These are phyloP conservation scores for Cladosporium sp. DNA, from an alignment of 2,329 filamentous ascomycete genomes.

Conservation along the genomic window DNA sequence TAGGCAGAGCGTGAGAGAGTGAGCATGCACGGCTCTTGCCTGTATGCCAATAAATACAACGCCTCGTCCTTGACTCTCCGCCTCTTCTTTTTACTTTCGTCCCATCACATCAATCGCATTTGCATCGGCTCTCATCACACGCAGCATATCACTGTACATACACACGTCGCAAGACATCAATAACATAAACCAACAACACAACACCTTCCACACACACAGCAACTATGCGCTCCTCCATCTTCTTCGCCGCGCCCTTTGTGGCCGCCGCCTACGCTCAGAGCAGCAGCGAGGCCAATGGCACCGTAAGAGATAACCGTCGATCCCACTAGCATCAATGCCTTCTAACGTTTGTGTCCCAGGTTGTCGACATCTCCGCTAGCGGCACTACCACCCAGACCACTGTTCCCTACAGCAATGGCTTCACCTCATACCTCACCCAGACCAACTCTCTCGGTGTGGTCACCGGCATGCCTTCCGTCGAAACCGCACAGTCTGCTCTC, in stretches of 20 bases:
- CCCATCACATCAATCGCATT: constrained; percentile 3
- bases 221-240: constrained; percentile 49
- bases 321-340: neutral
- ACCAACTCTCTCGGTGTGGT: constrained; percentile 53
- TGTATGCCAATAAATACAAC: constrained; percentile 9
- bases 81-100: neutral
- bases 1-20: neutral
- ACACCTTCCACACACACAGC: constrained; percentile 3
- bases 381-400: constrained; percentile 25
- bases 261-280: constrained; percentile 45
- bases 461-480: constrained; percentile 48
- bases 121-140: neutral
- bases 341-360: constrained; percentile 15
- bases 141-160: constrained; percentile 9
- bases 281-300: constrained; percentile 22
- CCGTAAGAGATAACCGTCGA: constrained; percentile 19
- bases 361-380: constrained; percentile 21
- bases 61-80: constrained; percentile 4
- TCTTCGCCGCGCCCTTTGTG: constrained; percentile 46
- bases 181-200: neutral
- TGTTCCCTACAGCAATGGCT: constrained; percentile 43
- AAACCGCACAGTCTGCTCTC: constrained; percentile 44
- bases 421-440: constrained; percentile 47
- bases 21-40: constrained; percentile 3
- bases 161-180: neutral